Evolutionary conservation across 1,284 basidiomycete genomes (phyloP), one percentile per base, ranked within the genome.

Genomic region (Pseudozyma sp.): DNA sequence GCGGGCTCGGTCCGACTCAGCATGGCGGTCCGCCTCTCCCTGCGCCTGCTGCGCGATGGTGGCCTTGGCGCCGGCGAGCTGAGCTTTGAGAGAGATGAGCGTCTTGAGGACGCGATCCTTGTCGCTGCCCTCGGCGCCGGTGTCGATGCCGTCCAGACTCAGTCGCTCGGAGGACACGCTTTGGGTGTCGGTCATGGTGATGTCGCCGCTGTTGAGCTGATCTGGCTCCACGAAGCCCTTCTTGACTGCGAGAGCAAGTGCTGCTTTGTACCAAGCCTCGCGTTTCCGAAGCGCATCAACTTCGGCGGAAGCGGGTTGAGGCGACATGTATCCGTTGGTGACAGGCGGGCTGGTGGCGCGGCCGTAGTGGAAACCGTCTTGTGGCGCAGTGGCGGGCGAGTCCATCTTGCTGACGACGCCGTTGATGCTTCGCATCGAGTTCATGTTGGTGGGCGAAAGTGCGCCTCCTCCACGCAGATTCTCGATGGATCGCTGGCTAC

Each of bases 261-360:
- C 91, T 43, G 92, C 90, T 83, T 90, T 91, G 89, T 97, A 91
- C 90, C 95, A 97, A 30, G 87, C 87, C 85, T 94, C 91, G 71
- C 92, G 89, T 80, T 90, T 91, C 87, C 89, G 90, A 78, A 92
- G 85, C 37, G 87, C 87, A 72, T 95, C 94, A 35, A 94, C 83
- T 81, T 96, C 94, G 33, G 88, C 64, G 13, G 55, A 43, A 5
- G 60, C 60, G 19, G 46, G 50, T 43, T 62, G 68, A 24, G 69
- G 69, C 49, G 64, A 63, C 52, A 64, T 72, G 61, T 68, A 68
- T 13, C 72, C 72, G 33, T 75, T 75, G 46, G 53, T 47, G 2
- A 40, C 65, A 5, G 68, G 59, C 14, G 72, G 54, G 29, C 70
- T 67, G 34, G 61, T 55, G 48, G 55, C 54, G 11, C 70, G 65